Evolutionary conservation across 805 yeast species (phyloP).

Genomic region (Candida mattraensis): DNA sequence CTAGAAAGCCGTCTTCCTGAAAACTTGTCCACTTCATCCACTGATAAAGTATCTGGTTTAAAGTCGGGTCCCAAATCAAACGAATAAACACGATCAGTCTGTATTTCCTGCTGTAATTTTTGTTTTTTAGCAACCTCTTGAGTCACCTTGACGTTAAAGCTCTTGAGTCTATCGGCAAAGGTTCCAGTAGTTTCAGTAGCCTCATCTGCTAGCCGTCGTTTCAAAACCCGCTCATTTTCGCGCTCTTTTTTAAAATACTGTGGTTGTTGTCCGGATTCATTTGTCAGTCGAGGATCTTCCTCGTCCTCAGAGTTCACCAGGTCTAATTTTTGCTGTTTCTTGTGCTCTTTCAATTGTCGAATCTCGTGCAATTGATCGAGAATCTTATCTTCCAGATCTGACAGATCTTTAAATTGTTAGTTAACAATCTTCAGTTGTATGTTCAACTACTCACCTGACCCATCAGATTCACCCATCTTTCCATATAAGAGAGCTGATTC

Average conservation of each 20-base stretch:
- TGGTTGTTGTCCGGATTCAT: conserved; percentile 15
- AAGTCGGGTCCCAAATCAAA: conserved; percentile 33
- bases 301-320: conserved; percentile 29
- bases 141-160: conserved; percentile 10
- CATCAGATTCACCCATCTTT: too few species aligned
- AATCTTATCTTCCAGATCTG: conserved; percentile 27
- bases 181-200: conserved; percentile 1
- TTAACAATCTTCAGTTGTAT: too few species aligned
- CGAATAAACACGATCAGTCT: conserved; percentile 39
- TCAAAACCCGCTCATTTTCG: conserved; percentile 10
- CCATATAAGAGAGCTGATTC: too few species aligned
- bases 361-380: conserved; percentile 23
- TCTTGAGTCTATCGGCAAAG: conserved; percentile 17
- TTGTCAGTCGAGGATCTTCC: conserved; percentile 26
- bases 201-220: neutral
- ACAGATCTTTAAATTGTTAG: conserved; percentile 20
- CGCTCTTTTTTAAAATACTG: conserved; percentile 14
- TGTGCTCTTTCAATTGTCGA: conserved; percentile 20
- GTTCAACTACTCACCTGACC: too few species aligned
- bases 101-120: conserved; percentile 25
- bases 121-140: conserved; percentile 24
- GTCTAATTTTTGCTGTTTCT: conserved; percentile 16
- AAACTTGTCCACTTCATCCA: conserved; percentile 45
- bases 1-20: conserved; percentile 44
- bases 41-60: conserved; percentile 27